These are phyloP conservation scores for Anthoceros angustus DNA, from an alignment of 225 moss, liverwort and hornwort species.

Conservation along the genomic window DNA sequence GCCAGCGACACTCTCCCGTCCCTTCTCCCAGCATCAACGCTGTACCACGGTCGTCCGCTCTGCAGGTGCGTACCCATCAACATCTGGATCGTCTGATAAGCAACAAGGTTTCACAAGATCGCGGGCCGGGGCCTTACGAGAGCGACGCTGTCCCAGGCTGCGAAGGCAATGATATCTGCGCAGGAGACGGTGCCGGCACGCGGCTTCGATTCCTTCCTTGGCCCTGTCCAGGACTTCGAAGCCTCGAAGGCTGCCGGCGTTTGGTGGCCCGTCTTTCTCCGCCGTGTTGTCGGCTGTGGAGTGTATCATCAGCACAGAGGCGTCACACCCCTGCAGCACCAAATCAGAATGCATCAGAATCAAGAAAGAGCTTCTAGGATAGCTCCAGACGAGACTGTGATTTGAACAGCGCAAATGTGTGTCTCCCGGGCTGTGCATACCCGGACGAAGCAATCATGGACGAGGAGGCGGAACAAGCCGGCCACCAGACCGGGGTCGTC, in stretches of 20 bases:
- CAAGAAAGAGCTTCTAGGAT: too few species aligned
- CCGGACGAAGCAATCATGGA: too few species aligned
- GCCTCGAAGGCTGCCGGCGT: constrained; percentile 22
- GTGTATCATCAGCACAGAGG: constrained; percentile 42
- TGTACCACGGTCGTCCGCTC: constrained; percentile 17
- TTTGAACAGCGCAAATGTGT: too few species aligned
- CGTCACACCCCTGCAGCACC: constrained; percentile 55
- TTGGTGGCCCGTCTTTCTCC: constrained; percentile 37
- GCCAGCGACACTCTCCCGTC: constrained; percentile 42
- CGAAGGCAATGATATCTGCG: constrained; percentile 54
- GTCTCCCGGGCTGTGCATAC: too few species aligned
- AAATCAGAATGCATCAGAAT: too few species aligned
- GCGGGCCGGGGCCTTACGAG: constrained; percentile 32
- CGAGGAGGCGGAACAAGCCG: too few species aligned
- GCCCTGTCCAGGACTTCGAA: constrained; percentile 40
- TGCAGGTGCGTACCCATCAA: constrained; percentile 6
- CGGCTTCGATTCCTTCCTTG: constrained; percentile 36
- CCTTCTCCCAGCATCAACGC: constrained; percentile 43
- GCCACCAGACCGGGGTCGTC: too few species aligned
- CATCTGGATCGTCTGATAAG: neutral
- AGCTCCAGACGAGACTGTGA: too few species aligned
- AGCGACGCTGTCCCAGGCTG: constrained; percentile 35
- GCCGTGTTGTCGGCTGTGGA: constrained; percentile 17
- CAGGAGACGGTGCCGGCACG: constrained; percentile 52
- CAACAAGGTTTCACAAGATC: constrained; percentile 28